These are phyloP conservation scores for Diaporthe sp. DNA, from an alignment of 2,329 filamentous ascomycete genomes.

Conservation along the genomic window DNA sequence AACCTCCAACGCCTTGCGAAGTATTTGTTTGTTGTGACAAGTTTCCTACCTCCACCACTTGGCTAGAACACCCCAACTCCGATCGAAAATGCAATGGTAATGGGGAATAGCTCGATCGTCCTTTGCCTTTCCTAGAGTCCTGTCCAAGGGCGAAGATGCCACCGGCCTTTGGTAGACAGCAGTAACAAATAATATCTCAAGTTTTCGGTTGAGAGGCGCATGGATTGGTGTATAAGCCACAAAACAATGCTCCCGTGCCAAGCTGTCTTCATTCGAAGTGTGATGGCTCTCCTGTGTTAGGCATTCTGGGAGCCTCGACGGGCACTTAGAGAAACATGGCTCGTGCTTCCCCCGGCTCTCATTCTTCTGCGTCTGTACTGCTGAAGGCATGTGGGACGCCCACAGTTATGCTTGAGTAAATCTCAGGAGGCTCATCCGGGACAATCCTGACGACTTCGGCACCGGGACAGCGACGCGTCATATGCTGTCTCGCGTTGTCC, in stretches of 20 bases:
- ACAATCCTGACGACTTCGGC: not conserved
- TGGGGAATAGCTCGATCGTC: not conserved
- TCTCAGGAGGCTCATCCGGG: not conserved
- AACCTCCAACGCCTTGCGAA: slow-evolving; percentile 28
- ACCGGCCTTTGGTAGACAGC: not conserved
- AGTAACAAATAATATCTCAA: not conserved
- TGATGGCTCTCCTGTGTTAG: not conserved
- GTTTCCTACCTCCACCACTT: not conserved
- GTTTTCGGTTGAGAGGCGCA: not conserved
- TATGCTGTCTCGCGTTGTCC: not conserved
- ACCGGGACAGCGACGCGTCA: not conserved
- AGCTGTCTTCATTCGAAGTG: not conserved
- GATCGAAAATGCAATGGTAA: not conserved
- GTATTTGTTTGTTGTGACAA: not conserved
- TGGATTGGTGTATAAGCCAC: not conserved
- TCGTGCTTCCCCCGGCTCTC: not conserved
- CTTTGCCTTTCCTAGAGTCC: not conserved
- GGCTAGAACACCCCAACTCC: slow-evolving; percentile 11
- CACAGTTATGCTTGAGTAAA: slow-evolving; percentile 8
- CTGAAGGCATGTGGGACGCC: not conserved
- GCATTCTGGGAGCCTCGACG: too few relatives aligned
- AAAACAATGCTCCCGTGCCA: not conserved
- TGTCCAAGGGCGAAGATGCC: not conserved
- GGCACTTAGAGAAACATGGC: not conserved
- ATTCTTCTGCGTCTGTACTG: not conserved